Percentiles rank a stretch among this genome's conserved stretches.
These are phyloP conservation scores for Hyphopichia wangnamkhiaoensis DNA, from an alignment of 1,139 yeast species.

Conservation along the genomic window DNA sequence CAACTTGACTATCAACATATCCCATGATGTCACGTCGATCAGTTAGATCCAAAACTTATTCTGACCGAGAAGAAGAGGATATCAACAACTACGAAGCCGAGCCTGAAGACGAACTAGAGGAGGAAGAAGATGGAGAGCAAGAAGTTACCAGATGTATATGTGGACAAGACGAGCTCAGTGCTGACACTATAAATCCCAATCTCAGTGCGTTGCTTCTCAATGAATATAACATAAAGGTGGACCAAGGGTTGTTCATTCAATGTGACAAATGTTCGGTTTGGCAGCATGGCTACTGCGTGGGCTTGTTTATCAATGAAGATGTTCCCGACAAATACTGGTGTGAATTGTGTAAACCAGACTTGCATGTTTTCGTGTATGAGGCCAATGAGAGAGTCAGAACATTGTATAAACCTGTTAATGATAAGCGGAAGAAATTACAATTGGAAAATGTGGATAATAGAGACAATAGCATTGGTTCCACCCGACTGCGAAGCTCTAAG, in stretches of 20 bases:
- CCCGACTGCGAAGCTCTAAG: constrained; percentile 14
- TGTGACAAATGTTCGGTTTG: constrained; percentile 93
- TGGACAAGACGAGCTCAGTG: constrained; percentile 68
- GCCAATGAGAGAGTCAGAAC: constrained; percentile 37
- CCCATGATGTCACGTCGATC: constrained; percentile 31
- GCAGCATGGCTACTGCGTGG: constrained; percentile 98
- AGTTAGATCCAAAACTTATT: constrained; percentile 23
- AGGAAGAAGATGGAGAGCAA: constrained; percentile 56
- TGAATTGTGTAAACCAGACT: constrained; percentile 82
- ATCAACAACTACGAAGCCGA: constrained; percentile 22
- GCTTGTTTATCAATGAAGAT: constrained; percentile 66
- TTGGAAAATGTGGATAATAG: constrained; percentile 16
- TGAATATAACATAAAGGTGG: constrained; percentile 64
- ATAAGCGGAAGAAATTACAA: constrained; percentile 48
- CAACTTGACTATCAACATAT: background rate
- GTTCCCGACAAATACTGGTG: constrained; percentile 95
- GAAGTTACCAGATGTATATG: constrained; percentile 92
- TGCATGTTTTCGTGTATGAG: constrained; percentile 55
- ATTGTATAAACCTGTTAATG: constrained; percentile 51
- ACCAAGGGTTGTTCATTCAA: constrained; percentile 78
- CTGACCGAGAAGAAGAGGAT: constrained; percentile 22
- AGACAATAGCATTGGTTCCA: constrained; percentile 10
- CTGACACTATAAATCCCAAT: constrained; percentile 32
- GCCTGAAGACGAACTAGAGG: constrained; percentile 29
- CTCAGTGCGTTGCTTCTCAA: constrained; percentile 46